phyloP scores from a whole-genome alignment of 2,329 filamentous ascomycete genomes.

The Fusarium duplospermum region DNA sequence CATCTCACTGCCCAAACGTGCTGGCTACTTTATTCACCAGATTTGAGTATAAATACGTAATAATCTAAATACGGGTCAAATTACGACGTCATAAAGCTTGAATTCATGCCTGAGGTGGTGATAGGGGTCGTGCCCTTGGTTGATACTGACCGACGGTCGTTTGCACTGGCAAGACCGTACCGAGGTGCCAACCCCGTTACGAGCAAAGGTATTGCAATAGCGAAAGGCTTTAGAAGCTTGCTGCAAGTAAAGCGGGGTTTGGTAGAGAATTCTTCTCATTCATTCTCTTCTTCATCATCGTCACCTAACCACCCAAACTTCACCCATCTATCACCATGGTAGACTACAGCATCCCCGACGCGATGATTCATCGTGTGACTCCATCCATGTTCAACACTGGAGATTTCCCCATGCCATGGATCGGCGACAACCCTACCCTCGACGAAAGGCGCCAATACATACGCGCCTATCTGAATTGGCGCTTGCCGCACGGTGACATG shows the following conservation, averaged over 20 bases:
- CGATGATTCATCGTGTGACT: background rate
- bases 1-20: background rate
- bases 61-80: fast-evolving
- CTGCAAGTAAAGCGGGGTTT: background rate
- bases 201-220: background rate
- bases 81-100: background rate
- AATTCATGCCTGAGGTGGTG: background rate
- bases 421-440: background rate
- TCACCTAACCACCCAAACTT: background rate
- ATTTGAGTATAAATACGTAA: fast-evolving
- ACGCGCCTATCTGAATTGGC: background rate
- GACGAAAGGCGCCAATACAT: background rate
- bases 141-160: background rate
- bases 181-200: background rate
- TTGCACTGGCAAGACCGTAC: background rate
- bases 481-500: background rate
- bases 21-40: background rate
- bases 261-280: background rate
- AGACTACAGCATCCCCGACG: background rate
- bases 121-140: background rate
- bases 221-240: background rate
- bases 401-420: background rate
- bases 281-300: background rate
- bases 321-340: background rate
- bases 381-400: background rate